Percentiles rank a stretch among this genome's conserved stretches.
These are phyloP conservation scores for Monotropa hypopitys DNA, from an alignment of 179 eudicot species.

Conservation along the genomic window DNA sequence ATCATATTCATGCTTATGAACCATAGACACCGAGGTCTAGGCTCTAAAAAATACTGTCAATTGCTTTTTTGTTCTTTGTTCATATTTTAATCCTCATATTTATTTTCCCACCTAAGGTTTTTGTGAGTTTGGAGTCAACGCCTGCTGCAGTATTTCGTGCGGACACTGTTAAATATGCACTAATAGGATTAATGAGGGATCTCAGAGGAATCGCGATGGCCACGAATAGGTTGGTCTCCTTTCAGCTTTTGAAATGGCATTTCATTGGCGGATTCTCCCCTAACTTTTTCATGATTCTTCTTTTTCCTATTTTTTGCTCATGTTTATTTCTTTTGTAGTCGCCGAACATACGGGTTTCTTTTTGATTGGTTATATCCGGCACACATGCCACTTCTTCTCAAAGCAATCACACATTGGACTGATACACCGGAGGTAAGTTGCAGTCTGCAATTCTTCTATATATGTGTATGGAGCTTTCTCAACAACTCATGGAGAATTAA, in stretches of 20 bases:
- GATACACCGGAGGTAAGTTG: constrained; percentile 84
- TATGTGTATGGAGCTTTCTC: neutral
- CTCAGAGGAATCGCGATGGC: constrained; percentile 96
- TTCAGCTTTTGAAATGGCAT: neutral
- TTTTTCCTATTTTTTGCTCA: neutral
- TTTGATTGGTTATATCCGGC: constrained; percentile 98
- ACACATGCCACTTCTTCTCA: constrained; percentile 75
- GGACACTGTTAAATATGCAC: constrained; percentile 64
- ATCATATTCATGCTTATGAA: neutral
- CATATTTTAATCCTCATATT: neutral
- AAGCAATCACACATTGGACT: constrained; percentile 92
- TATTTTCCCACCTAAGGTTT: constrained; percentile 37
- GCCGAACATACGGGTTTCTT: constrained; percentile 80
- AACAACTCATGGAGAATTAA: neutral
- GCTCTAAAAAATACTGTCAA: neutral
- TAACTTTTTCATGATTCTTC: constrained; percentile 1
- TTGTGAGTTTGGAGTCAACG: constrained; percentile 58
- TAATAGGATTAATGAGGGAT: constrained; percentile 92
- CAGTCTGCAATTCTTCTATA: neutral
- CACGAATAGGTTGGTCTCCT: constrained; percentile 54
- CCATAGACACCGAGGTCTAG: neutral
- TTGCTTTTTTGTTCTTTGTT: constrained; percentile 1
- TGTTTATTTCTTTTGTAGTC: constrained; percentile 35
- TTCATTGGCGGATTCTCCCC: neutral
- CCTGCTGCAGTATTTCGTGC: constrained; percentile 77